These are phyloP conservation scores for Candida pseudoviswanathii DNA, from an alignment of 1,139 yeast genomes.

Conservation along the genomic window DNA sequence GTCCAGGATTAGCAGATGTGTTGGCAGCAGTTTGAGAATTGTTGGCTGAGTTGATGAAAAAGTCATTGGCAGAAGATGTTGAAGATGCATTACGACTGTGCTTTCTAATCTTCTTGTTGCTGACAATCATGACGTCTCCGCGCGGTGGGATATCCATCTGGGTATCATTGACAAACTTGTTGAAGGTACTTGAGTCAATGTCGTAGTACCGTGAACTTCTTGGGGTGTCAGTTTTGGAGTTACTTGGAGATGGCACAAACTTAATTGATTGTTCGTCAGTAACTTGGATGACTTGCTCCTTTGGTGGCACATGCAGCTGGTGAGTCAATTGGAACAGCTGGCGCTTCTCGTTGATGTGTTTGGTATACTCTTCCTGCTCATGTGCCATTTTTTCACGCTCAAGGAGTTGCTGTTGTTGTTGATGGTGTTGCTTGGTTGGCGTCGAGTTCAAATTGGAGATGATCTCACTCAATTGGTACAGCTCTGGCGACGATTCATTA, in stretches of 20 bases:
- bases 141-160: constrained; percentile 39
- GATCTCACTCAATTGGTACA: constrained; percentile 9
- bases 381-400: constrained; percentile 4
- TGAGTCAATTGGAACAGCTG: constrained; percentile 5
- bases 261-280: constrained; percentile 10
- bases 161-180: constrained; percentile 29
- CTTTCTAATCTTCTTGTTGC: constrained; percentile 24
- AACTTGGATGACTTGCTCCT: constrained; percentile 5
- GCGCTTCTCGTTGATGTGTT: constrained; percentile 3
- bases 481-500: constrained; percentile 13
- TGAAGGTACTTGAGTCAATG: constrained; percentile 18
- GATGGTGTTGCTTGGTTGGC: constrained; percentile 4
- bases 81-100: constrained; percentile 19
- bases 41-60: background rate
- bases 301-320: background rate
- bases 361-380: constrained; percentile 5
- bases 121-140: constrained; percentile 32
- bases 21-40: constrained; percentile 3
- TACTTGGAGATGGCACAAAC: constrained; percentile 8
- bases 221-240: constrained; percentile 9
- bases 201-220: constrained; percentile 13
- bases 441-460: constrained; percentile 8
- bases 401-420: constrained; percentile 5
- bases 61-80: constrained; percentile 10
- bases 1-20: background rate